Evolutionary conservation across 2,329 filamentous ascomycete genomes (phyloP).

Genomic region (Aspergillus pseudoglaucus): DNA sequence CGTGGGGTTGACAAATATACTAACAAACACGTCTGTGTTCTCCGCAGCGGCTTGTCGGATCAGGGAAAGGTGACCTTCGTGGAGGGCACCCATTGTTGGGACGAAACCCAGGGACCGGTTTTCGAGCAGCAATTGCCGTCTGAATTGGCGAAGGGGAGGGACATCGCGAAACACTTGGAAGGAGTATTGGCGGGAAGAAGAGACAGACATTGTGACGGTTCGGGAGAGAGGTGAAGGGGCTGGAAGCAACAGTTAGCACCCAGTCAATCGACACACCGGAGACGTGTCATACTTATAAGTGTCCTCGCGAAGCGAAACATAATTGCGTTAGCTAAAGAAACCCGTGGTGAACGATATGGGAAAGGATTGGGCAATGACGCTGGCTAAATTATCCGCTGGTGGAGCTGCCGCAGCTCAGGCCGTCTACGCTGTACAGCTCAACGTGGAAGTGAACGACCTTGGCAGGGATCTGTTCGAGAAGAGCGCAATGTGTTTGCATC

Average conservation of each 20-base stretch:
- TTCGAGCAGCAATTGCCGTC: conserved; percentile 58
- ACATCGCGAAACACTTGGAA: conserved; percentile 66
- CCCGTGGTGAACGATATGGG: background rate
- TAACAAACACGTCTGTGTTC: conserved; percentile 81
- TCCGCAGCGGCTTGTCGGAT: conserved; percentile 77
- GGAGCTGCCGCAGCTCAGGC: background rate
- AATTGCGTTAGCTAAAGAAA: conserved; percentile 1
- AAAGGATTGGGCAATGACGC: background rate
- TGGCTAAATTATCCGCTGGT: background rate
- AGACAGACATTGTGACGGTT: conserved; percentile 13
- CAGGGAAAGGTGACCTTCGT: conserved; percentile 80
- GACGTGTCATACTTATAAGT: conserved; percentile 22
- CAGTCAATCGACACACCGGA: background rate
- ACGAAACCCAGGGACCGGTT: conserved; percentile 76
- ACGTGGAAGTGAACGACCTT: background rate
- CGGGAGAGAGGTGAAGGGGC: conserved; percentile 20
- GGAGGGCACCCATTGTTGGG: conserved; percentile 97
- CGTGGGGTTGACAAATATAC: conserved; percentile 92
- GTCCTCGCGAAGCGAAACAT: conserved; percentile 26
- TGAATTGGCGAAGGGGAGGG: conserved; percentile 62
- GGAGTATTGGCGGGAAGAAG: conserved; percentile 16
- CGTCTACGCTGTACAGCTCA: background rate
- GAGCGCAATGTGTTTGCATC: background rate
- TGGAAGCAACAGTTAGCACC: conserved; percentile 10
- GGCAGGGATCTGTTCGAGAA: background rate